Conservation (phyloP, 1,284 basidiomycete species). For the Cryptococcus sp. region DNA sequence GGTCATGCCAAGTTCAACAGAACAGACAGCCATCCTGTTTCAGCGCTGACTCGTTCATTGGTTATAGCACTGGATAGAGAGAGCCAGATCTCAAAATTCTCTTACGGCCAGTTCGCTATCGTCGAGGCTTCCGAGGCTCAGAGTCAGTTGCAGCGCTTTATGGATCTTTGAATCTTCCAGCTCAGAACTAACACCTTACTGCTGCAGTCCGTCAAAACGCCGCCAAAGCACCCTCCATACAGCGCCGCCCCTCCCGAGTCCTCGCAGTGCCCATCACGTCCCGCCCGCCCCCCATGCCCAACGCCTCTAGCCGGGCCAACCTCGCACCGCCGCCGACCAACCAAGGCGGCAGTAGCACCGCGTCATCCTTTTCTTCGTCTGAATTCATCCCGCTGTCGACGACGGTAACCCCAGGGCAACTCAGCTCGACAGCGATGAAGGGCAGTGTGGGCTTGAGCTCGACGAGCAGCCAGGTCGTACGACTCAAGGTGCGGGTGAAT, state of each 20-base stretch:
- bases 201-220: conserved; percentile 75
- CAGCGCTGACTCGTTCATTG: neutral
- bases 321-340: conserved; percentile 2
- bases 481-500: conserved; percentile 72
- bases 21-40: no score
- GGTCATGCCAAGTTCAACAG: no score
- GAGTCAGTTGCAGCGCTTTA: conserved; percentile 58
- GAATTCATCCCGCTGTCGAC: conserved; percentile 13
- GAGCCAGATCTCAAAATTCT: conserved; percentile 81
- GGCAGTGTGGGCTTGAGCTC: conserved; percentile 31
- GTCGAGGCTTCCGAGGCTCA: conserved; percentile 68
- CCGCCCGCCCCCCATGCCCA: conserved; percentile 11
- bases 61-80: conserved; percentile 82
- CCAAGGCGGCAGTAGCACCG: conserved; percentile 2
- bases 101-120: conserved; percentile 86
- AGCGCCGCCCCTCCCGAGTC: conserved; percentile 41
- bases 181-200: neutral
- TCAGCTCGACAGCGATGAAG: conserved; percentile 20
- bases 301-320: neutral
- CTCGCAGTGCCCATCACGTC: conserved; percentile 24
- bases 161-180: neutral
- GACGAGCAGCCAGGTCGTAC: conserved; percentile 53
- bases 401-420: neutral
- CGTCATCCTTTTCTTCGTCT: conserved; percentile 22
- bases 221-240: conserved; percentile 56